A percentile compares a stretch with the other conserved stretches of the same genome.
Evolutionary conservation across 495 filamentous ascomycete genomes (phyloP).

Genomic region (Penicillium waksmanii): DNA sequence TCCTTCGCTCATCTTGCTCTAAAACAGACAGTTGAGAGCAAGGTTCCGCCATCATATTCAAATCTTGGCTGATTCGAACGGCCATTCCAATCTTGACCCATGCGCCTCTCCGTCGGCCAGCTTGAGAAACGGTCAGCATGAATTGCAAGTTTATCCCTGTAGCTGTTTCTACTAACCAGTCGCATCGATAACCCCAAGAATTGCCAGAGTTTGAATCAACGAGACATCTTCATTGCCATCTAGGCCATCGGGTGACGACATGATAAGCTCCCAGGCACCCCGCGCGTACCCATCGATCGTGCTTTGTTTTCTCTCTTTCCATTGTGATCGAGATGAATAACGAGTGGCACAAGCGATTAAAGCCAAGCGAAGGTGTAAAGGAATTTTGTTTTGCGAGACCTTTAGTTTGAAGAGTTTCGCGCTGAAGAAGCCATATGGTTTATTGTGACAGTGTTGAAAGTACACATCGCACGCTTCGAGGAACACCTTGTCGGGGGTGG

Average conservation of each 20-base stretch:
- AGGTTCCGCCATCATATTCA: constrained; percentile 36
- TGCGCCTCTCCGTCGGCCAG: constrained; percentile 27
- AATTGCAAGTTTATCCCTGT: neutral
- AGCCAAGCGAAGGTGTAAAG: constrained; percentile 30
- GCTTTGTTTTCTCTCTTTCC: constrained; percentile 24
- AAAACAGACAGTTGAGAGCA: constrained; percentile 12
- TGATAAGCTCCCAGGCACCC: constrained; percentile 34
- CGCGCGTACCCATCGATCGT: constrained; percentile 30
- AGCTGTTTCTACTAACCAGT: constrained; percentile 23
- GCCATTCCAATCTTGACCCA: constrained; percentile 42
- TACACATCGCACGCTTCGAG: constrained; percentile 31
- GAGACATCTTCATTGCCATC: constrained; percentile 27
- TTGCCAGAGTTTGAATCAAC: constrained; percentile 31
- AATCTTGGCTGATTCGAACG: constrained; percentile 34
- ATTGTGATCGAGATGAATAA: constrained; percentile 28
- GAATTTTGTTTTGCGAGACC: constrained; percentile 16
- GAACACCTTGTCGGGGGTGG: constrained; percentile 25
- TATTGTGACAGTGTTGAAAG: constrained; percentile 36
- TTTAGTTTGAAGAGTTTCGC: constrained; percentile 26
- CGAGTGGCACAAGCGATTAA: constrained; percentile 35
- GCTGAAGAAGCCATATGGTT: constrained; percentile 38
- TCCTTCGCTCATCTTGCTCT: constrained; percentile 35
- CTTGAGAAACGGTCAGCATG: constrained; percentile 17
- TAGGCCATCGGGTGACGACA: constrained; percentile 15
- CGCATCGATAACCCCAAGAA: constrained; percentile 37